phyloP scores from a whole-genome alignment of 2,329 filamentous ascomycete species.

The Aspergillus clavatus region DNA sequence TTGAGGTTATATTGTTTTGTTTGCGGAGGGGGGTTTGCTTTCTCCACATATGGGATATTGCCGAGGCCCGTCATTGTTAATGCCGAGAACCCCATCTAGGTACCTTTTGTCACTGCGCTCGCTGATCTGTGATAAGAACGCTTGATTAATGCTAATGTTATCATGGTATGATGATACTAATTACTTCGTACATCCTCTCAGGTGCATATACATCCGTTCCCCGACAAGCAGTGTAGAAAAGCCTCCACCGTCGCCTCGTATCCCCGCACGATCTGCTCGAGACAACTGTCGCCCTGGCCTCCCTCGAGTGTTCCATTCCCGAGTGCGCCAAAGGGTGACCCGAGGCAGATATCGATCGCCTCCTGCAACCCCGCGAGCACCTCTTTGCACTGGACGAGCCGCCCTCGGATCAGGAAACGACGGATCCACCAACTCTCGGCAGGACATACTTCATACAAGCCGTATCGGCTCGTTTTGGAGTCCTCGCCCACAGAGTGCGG shows the following conservation, averaged over 20 bases:
- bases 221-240: constrained; percentile 24
- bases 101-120: too few relatives aligned
- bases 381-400: constrained; percentile 26
- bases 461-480: constrained; percentile 22
- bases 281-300: constrained; percentile 16
- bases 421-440: constrained; percentile 28
- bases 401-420: constrained; percentile 23
- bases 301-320: background rate
- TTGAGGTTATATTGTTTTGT: constrained; percentile 36
- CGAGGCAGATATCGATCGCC: constrained; percentile 9
- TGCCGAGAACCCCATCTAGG: too few relatives aligned
- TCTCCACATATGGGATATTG: background rate
- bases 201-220: constrained; percentile 26
- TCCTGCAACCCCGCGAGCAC: constrained; percentile 21
- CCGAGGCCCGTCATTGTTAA: too few relatives aligned
- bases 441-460: constrained; percentile 27
- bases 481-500: background rate
- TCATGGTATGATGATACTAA: constrained; percentile 8
- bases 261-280: constrained; percentile 25
- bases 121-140: too few relatives aligned
- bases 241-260: constrained; percentile 27
- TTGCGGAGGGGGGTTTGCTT: background rate
- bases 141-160: too few relatives aligned
- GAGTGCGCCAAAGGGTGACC: background rate
- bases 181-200: constrained; percentile 10